Base-by-base conservation (phyloP, 495 filamentous ascomycete species). In the Neohortaea acidophila region DNA sequence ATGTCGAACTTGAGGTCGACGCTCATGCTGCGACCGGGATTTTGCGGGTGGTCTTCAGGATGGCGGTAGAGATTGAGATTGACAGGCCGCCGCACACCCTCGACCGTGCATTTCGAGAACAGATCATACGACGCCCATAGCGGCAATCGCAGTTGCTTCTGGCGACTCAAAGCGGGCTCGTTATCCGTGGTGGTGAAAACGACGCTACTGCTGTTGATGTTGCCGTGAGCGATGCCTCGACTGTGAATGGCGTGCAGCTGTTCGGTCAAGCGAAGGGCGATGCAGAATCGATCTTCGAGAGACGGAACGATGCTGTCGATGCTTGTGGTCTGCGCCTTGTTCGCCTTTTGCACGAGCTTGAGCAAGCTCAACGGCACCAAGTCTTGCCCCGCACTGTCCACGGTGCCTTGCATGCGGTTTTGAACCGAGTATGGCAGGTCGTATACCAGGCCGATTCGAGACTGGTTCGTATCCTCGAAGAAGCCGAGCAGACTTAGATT, bases 401-500 rank as follows among this genome's bases (percentile, higher is more conserved):
- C 17, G 23, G 38, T 36, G 19, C 52, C 44, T 21, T 33, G 21
- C 0, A 73, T 69, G 30, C 61, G 70, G 6, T 71, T 64, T 36
- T 57, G 52, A 4, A 56, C 47, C 18, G 48, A 49, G n/a, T 54
- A 48, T 0, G 85, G 85, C 51, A 92, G 75, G 37, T 82, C 75
- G 49, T 85, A 94, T 34, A 94, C 69, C 32, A 94, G 67, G 17
- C 81, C 84, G 54, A 83, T 77, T 7, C 83, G 70, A 9, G 79
- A 76, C 52, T 81, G 69, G 5, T 69, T 67, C 48, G 81, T 70
- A 54, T 93, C 84, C 52, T 86, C 72, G 45, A 80, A 82, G 55
- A 84, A 94, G n/a, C 82, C 85, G 19, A 91, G 55, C 40, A 91
- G 69, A 28, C 69, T 70, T 62, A 87, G 69, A 0, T 81, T 69